These are phyloP conservation scores for Yarrowia deformans DNA, from an alignment of 805 yeast genomes.

Conservation along the genomic window DNA sequence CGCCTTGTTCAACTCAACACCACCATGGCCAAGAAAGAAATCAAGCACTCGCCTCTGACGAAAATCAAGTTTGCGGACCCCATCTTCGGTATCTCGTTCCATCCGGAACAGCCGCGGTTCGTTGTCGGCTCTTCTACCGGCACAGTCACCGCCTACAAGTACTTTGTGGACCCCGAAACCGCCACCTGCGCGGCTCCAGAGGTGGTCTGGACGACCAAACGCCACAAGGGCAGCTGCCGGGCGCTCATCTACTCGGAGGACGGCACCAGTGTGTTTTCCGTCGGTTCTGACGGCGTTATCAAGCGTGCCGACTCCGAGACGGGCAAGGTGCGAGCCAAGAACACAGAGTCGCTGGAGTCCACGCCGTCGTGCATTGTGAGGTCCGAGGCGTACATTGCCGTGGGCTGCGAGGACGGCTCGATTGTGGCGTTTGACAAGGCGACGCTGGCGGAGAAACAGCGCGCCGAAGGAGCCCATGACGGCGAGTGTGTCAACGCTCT, in stretches of 20 bases:
- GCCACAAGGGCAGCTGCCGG: slow-evolving; percentile 91
- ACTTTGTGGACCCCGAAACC: slow-evolving; percentile 59
- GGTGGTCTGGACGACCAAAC: slow-evolving; percentile 76
- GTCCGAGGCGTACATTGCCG: slow-evolving; percentile 49
- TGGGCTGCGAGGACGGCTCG: slow-evolving; percentile 74
- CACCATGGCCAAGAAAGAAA: slow-evolving; percentile 15
- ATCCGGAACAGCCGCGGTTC: slow-evolving; percentile 71
- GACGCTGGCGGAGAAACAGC: slow-evolving; percentile 59
- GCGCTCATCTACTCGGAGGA: slow-evolving; percentile 69
- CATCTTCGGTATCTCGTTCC: slow-evolving; percentile 77
- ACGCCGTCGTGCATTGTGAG: slow-evolving; percentile 47
- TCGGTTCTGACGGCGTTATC: slow-evolving; percentile 80
- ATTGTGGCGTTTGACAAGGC: slow-evolving; percentile 67
- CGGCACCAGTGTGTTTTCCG: slow-evolving; percentile 65
- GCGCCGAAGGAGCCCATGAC: slow-evolving; percentile 66
- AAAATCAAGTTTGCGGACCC: slow-evolving; percentile 49
- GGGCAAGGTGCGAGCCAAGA: slow-evolving; percentile 77
- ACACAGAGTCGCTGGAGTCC: slow-evolving; percentile 45
- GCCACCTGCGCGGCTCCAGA: slow-evolving; percentile 40
- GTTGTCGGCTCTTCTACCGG: slow-evolving; percentile 86
- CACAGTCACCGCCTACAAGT: slow-evolving; percentile 66
- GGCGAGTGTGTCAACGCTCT: slow-evolving; percentile 74
- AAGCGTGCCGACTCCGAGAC: slow-evolving; percentile 74
- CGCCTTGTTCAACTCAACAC: too few relatives aligned
- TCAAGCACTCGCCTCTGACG: slow-evolving; percentile 15